These are phyloP conservation scores for Cladosporium sp. DNA, from an alignment of 2,329 filamentous ascomycete genomes.

Conservation along the genomic window DNA sequence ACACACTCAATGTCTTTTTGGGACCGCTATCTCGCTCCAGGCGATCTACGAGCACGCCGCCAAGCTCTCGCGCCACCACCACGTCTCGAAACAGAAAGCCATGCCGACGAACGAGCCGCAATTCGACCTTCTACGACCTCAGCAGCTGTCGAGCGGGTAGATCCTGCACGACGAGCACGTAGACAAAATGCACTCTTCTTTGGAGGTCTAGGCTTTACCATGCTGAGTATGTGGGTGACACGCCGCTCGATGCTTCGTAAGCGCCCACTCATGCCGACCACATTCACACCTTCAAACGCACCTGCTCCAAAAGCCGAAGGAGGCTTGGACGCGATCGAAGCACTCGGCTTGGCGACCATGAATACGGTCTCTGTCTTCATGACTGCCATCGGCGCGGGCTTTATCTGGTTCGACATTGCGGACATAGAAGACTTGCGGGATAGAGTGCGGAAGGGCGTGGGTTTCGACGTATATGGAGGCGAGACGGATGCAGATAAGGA, in stretches of 20 bases:
- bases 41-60: constrained; percentile 25
- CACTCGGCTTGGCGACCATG: constrained; percentile 79
- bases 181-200: constrained; percentile 55
- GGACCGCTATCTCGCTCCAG: constrained; percentile 30
- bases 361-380: constrained; percentile 75
- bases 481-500: constrained; percentile 48
- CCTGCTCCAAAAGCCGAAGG: constrained; percentile 45
- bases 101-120: not conserved
- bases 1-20: constrained; percentile 27
- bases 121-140: constrained; percentile 13
- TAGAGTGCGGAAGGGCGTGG: constrained; percentile 55
- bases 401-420: constrained; percentile 72
- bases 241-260: constrained; percentile 62
- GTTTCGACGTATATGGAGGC: constrained; percentile 55
- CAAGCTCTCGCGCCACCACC: constrained; percentile 8
- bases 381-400: constrained; percentile 66
- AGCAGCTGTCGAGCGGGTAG: constrained; percentile 20
- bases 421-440: constrained; percentile 51
- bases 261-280: constrained; percentile 61
- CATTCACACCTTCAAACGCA: constrained; percentile 63
- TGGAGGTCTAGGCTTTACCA: constrained; percentile 71
- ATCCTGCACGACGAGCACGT: constrained; percentile 24
- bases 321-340: constrained; percentile 71
- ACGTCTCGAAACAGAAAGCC: not conserved
- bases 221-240: constrained; percentile 63